phyloP scores from a whole-genome alignment of 148 eudicot species.

The Heliamphora exappendiculata region DNA sequence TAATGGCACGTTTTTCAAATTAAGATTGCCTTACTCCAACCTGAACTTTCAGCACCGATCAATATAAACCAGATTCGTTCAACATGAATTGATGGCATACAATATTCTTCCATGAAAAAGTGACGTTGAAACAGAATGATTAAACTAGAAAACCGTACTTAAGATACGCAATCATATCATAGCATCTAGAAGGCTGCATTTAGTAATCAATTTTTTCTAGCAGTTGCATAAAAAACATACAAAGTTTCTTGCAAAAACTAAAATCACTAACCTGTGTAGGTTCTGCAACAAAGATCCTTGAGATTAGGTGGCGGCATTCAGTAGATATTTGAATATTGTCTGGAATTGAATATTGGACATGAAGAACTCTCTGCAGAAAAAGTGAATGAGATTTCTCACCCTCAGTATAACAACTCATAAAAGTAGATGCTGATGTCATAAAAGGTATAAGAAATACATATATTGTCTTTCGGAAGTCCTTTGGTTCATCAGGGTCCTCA shows the following conservation, averaged over 20 bases:
- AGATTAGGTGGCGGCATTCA: conserved; percentile 83
- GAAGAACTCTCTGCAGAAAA: conserved; percentile 62
- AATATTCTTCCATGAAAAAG: neutral
- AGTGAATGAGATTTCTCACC: neutral
- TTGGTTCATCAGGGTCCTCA: conserved; percentile 88
- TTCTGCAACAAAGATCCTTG: conserved; percentile 82
- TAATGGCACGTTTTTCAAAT: neutral
- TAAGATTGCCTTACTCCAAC: neutral
- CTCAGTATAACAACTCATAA: neutral
- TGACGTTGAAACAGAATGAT: neutral
- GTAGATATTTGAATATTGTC: conserved; percentile 53
- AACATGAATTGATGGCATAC: neutral
- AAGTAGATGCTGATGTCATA: neutral
- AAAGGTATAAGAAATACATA: conserved; percentile 26
- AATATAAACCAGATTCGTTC: neutral
- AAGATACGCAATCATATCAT: neutral
- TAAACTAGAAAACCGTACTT: neutral
- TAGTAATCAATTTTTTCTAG: neutral
- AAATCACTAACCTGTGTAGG: conserved; percentile 58
- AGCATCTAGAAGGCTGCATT: neutral
- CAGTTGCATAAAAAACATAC: neutral
- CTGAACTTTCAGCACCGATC: neutral
- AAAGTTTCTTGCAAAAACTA: neutral
- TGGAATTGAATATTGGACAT: conserved; percentile 74
- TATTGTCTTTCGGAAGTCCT: conserved; percentile 79